Base-by-base conservation (phyloP, 345 rosid species). In the Syzygium oleosum region DNA sequence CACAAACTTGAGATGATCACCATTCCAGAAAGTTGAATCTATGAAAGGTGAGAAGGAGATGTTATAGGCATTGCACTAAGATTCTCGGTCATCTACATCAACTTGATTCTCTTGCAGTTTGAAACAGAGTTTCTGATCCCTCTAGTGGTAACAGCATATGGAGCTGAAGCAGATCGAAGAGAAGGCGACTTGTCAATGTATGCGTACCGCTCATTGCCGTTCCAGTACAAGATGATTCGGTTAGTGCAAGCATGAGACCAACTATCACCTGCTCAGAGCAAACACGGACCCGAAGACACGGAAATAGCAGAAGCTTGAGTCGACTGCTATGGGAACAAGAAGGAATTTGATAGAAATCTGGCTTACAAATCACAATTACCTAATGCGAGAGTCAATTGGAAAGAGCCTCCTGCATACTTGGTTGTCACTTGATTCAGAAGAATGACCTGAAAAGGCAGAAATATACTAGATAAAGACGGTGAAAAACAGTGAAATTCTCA, bases 161-260 rank as follows among this genome's bases (percentile, higher is more conserved):
- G 90, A n/a, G 99, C 96, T 7, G 99, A 93, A 51, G 97, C 95
- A 84, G 97, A 93, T 84, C 88, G 91, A 68, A 97, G 99, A 54
- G 95, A 94, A 61, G 98, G 99, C 10, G 99, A 96, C 92, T 97
- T 96, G 89, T 96, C 97, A 5, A 96, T 93, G 80, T 95, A 92
- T 9, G 99, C 99, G 73, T 89, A 91, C 38, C 98, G 92, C 78
- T 97, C 97, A 84, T 96, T 93, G 77, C 95, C 95, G 77, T 96
- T 95, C 99, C 99, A 98, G 89, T 95, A 94, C 85, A 98, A 85
- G 91, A 96, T 94, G 63, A 96, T 86, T 89, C 99, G 92, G 90
- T 95, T 95, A 19, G 99, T 96, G 93, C 97, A 97, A 7, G 94
- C 94, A 90, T 96, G 98, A 54, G 99, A 96, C 99, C 99, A 97